Percentiles rank a stretch among this genome's conserved stretches.
These are phyloP conservation scores for Erythrobasidium yunnanense DNA, from an alignment of 768 basidiomycete species.

Conservation along the genomic window DNA sequence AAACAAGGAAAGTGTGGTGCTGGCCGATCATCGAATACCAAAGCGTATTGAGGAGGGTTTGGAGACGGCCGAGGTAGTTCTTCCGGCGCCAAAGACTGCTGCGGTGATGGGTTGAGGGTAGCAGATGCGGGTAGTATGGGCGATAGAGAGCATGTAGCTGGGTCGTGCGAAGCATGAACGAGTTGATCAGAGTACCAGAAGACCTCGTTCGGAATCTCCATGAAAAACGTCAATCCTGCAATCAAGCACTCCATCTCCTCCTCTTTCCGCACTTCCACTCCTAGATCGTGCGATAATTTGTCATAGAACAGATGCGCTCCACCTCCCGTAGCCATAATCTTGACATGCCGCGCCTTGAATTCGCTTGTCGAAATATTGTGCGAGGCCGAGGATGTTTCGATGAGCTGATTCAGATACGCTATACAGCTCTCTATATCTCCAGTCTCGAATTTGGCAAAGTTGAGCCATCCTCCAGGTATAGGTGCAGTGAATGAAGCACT, in stretches of 20 bases:
- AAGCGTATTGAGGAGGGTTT: constrained; percentile 74
- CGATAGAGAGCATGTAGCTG: neutral
- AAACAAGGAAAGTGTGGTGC: constrained; percentile 85
- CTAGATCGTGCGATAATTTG: constrained; percentile 59
- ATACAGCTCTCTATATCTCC: constrained; percentile 73
- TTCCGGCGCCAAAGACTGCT: no score
- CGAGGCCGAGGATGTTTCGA: constrained; percentile 67
- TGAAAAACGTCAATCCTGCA: constrained; percentile 88
- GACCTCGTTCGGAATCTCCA: constrained; percentile 88
- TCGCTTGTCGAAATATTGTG: constrained; percentile 71
- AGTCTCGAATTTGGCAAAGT: constrained; percentile 95
- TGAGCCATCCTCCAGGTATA: constrained; percentile 70
- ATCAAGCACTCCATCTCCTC: constrained; percentile 99
- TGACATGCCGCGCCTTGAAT: constrained; percentile 82
- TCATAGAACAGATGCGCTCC: constrained; percentile 92
- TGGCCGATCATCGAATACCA: constrained; percentile 73
- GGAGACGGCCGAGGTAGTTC: constrained; percentile 74
- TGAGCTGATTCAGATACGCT: constrained; percentile 72
- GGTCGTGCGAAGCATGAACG: constrained; percentile 50
- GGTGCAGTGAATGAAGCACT: neutral
- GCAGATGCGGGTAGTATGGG: neutral
- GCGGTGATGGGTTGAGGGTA: constrained; percentile 29
- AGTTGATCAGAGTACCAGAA: constrained; percentile 98
- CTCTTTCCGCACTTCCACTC: constrained; percentile 75
- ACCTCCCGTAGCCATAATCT: constrained; percentile 96